Evolutionary conservation across 1,284 basidiomycete genomes (phyloP).

Genomic region (Crepidotus sp.): DNA sequence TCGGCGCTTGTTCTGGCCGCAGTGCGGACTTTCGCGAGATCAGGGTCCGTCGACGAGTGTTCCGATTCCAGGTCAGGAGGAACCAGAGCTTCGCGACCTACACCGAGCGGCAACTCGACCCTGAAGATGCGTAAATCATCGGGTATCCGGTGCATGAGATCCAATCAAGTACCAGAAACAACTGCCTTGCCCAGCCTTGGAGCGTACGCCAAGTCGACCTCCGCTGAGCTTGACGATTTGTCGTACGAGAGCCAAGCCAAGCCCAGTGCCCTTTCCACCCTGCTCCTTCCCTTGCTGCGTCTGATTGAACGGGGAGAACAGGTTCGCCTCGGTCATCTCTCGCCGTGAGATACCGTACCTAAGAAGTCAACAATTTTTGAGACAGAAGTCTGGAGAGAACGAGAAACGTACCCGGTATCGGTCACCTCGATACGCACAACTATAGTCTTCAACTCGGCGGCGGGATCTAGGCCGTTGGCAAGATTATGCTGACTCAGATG

Average conservation of each 20-base stretch:
- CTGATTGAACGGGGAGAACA: conserved; percentile 56
- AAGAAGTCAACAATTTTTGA: background rate
- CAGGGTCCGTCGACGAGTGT: conserved; percentile 18
- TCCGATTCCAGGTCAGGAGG: conserved; percentile 17
- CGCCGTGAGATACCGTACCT: conserved; percentile 12
- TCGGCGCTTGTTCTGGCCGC: conserved; percentile 16
- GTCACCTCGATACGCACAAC: conserved; percentile 18
- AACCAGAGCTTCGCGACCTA: conserved; percentile 18
- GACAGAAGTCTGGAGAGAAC: background rate
- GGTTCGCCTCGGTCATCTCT: conserved; percentile 17
- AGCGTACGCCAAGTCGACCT: conserved; percentile 32
- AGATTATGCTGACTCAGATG: conserved; percentile 45
- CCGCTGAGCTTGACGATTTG: conserved; percentile 82
- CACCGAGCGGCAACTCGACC: conserved; percentile 17
- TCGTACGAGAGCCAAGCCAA: conserved; percentile 83
- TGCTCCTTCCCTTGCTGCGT: conserved; percentile 77
- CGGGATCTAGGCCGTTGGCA: conserved; percentile 49
- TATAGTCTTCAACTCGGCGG: conserved; percentile 64
- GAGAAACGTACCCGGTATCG: conserved; percentile 28
- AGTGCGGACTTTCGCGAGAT: conserved; percentile 15
- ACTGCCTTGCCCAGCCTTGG: conserved; percentile 16
- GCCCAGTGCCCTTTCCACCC: conserved; percentile 81
- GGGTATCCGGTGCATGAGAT: conserved; percentile 78
- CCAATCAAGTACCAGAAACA: conserved; percentile 37
- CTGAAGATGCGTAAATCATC: conserved; percentile 36